phyloP scores from a whole-genome alignment of 345 rosid species.

The Eucalyptus shirleyi region DNA sequence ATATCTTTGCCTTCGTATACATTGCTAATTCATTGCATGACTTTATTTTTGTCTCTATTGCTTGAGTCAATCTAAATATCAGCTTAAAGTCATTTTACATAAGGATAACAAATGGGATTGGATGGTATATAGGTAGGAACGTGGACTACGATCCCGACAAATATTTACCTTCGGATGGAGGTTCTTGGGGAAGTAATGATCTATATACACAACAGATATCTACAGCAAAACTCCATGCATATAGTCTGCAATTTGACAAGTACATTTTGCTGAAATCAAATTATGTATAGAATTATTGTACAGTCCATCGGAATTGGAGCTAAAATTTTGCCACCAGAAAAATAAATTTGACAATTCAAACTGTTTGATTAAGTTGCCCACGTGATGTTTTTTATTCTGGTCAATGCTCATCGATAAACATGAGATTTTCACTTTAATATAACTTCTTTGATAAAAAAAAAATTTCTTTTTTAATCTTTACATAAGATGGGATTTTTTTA shows the following conservation, averaged over 20 bases:
- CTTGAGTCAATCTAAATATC: neutral
- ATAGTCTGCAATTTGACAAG: neutral
- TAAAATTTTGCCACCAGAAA: accelerated
- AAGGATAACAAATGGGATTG: neutral
- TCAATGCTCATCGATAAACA: neutral
- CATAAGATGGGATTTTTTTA: neutral
- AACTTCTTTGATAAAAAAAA: neutral
- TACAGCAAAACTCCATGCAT: neutral
- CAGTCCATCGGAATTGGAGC: neutral
- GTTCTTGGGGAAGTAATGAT: neutral
- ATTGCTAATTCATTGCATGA: neutral
- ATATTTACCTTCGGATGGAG: neutral
- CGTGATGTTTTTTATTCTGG: neutral
- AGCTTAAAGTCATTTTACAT: neutral
- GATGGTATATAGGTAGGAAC: neutral
- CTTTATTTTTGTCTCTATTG: neutral
- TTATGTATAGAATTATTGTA: neutral
- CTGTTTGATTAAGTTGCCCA: neutral
- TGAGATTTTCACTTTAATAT: neutral
- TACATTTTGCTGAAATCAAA: neutral
- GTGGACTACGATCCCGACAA: neutral
- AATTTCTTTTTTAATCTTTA: neutral
- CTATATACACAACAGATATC: neutral
- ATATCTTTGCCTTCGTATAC: neutral
- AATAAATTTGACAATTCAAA: neutral